Evolutionary conservation across 176 grass and related monocot genomes (phyloP).

Genomic region (sorghum (Sorghum bicolor)): Sorghum_bicolor_NCBIv3 NC_012871.2:75718501-75719000

Average conservation of each 20-base stretch:
- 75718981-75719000: background rate
- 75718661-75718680: constrained; percentile 3
- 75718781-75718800: background rate
- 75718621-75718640: constrained; percentile 96
- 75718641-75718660: constrained; percentile 18
- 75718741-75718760: background rate
- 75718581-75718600: constrained; percentile 73
- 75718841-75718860: background rate
- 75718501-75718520: background rate
- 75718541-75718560: constrained; percentile 1
- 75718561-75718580: constrained; percentile 56
- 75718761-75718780: background rate
- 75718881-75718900: background rate
- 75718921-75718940: background rate
- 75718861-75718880: background rate
- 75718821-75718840: background rate
- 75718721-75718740: background rate
- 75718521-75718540: background rate
- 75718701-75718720: background rate
- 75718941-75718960: background rate
- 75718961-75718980: background rate
- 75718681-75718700: background rate
- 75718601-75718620: constrained; percentile 99
- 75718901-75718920: background rate
- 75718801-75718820: background rate